Conservation (phyloP, 805 yeast species). For the Candida nemodendra region DNA sequence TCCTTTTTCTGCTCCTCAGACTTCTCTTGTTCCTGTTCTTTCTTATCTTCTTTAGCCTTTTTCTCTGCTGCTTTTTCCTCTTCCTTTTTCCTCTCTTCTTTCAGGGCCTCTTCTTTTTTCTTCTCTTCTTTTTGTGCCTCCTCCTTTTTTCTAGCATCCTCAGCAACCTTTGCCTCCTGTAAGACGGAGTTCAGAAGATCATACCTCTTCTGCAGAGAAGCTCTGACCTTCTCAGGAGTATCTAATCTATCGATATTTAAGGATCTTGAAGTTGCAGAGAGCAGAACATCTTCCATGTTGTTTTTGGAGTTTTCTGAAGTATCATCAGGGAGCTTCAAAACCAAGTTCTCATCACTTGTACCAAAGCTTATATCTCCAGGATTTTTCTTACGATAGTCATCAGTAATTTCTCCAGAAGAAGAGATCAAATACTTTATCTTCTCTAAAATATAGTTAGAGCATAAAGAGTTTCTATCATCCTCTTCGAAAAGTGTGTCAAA, state of each 20-base stretch:
- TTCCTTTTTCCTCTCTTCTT: too few relatives aligned
- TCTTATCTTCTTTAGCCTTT: too few relatives aligned
- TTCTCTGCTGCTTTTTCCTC: too few relatives aligned
- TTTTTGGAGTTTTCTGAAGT: not conserved
- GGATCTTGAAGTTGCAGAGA: not conserved
- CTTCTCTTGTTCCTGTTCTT: too few relatives aligned
- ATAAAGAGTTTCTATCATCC: conserved; percentile 4
- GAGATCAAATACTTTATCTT: conserved; percentile 9
- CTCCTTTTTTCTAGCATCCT: not conserved
- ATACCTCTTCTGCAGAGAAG: not conserved
- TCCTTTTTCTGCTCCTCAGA: too few relatives aligned
- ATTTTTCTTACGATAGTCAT: not conserved
- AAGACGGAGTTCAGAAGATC: conserved; percentile 1
- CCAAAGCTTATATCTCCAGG: not conserved
- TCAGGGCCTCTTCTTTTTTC: too few relatives aligned
- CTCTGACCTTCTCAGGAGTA: conserved; percentile 2
- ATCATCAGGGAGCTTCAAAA: conserved; percentile 4
- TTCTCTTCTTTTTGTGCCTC: not conserved
- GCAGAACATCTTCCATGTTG: not conserved
- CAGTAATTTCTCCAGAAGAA: conserved; percentile 2
- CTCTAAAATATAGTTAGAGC: conserved; percentile 9
- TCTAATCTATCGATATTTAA: not conserved
- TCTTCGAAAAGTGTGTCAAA: conserved; percentile 7
- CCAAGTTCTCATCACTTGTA: not conserved
- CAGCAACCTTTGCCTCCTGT: not conserved